Evolutionary conservation across 768 basidiomycete species (phyloP).

Genomic region (Kockovaella imperatae): DNA sequence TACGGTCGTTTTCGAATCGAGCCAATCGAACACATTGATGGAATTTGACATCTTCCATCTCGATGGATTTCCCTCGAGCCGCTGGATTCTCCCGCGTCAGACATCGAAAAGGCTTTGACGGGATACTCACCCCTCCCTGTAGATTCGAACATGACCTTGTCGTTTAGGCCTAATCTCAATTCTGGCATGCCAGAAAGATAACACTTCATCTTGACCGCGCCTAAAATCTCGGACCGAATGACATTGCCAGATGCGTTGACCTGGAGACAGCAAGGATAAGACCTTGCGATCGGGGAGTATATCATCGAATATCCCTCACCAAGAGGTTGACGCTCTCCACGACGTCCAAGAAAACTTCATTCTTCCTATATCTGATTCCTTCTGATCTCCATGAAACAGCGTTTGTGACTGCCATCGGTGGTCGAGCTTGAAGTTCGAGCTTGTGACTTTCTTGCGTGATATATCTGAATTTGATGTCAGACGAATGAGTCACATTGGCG

Average conservation of each 20-base stretch:
- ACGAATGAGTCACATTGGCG: background rate
- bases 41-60: conserved; percentile 99
- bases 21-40: conserved; percentile 97
- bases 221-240: conserved; percentile 91
- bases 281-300: background rate
- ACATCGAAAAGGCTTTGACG: background rate
- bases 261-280: conserved; percentile 50
- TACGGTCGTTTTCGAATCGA: conserved; percentile 96
- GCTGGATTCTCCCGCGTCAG: conserved; percentile 45
- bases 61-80: conserved; percentile 91
- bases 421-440: conserved; percentile 82
- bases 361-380: conserved; percentile 94
- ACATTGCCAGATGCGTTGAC: conserved; percentile 96
- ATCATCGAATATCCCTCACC: conserved; percentile 45
- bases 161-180: conserved; percentile 85
- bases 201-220: conserved; percentile 99
- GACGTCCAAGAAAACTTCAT: conserved; percentile 98
- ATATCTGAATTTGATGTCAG: conserved; percentile 56
- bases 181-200: conserved; percentile 99
- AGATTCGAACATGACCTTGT: conserved; percentile 99
- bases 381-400: conserved; percentile 98
- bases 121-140: conserved; percentile 75
- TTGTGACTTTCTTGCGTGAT: conserved; percentile 99
- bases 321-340: conserved; percentile 95
- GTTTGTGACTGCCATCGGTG: conserved; percentile 95